Base-by-base conservation (phyloP, 2,329 filamentous ascomycete genomes). In the Juglanconis sp. region DNA sequence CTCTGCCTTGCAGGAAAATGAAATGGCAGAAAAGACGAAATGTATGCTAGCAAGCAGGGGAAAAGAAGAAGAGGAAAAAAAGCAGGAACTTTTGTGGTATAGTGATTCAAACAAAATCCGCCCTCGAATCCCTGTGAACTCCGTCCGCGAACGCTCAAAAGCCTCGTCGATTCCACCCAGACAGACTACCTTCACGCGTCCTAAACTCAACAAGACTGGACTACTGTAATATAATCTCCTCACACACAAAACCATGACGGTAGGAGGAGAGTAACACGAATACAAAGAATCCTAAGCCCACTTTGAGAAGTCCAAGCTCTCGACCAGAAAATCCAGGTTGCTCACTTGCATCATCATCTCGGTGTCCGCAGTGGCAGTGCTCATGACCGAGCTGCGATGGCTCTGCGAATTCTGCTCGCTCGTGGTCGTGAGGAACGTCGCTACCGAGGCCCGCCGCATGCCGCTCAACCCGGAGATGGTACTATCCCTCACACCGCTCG, bases 361-460 rank as follows among this genome's bases (percentile, higher is more conserved):
- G 1, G 82, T 82, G 59, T 81, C 81, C 5, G 81, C 81, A 10
- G 80, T 80, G 1, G 79, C 78, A 9, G 78, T 80, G 35, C 79
- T 81, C n/a, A 86, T 71, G 64, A 82, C 77, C n/a, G 82, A 86
- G 5, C 82, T 84, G 47, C 85, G 78, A 60, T 87, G 84, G n/a
- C 57, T 61, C 54, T 61, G 61, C 56, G 83, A 86, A 9, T 72
- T 76, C 65, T 80, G 77, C 64, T 87, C 84, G 68, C 79, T 85
- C 5, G 79, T 78, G 61, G 74, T 81, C 2, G 82, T 82, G 65
- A 87, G 83, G 68, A 88, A 88, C 2, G 85, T 88, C 5, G 84
- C 85, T 2, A 88, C 85, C 38, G 85, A 87, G n/a, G 85, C 81
- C 61, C 86, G 77, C 54, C 85, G 78, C 44, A 88, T 75, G 66